phyloP scores from a whole-genome alignment of 2,329 filamentous ascomycete genomes.

The Sphaerulina musiva region DNA sequence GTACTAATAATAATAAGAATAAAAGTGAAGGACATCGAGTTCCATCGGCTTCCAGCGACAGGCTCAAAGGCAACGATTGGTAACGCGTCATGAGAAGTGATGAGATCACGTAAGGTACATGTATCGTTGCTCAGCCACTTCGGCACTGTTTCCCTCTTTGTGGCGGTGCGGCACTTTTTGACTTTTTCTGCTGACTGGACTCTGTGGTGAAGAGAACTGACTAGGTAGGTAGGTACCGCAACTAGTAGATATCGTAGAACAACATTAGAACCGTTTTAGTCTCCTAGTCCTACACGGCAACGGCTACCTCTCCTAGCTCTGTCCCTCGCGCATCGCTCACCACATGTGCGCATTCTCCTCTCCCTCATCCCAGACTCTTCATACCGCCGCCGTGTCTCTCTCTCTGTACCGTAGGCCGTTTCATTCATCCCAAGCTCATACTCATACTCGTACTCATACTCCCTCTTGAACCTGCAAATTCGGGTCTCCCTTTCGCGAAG shows the following conservation, averaged over 20 bases:
- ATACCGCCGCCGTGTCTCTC: no score
- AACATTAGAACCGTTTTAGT: no score
- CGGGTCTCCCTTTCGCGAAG: slow-evolving; percentile 23
- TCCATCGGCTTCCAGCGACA: not conserved
- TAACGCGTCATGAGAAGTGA: not conserved
- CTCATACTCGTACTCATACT: slow-evolving; percentile 33
- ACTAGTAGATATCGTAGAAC: no score
- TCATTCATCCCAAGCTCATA: not conserved
- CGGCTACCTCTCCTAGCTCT: no score
- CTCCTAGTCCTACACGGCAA: no score
- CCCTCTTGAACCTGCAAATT: slow-evolving; percentile 37
- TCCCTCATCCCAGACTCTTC: not conserved
- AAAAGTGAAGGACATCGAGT: not conserved
- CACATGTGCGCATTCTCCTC: not conserved
- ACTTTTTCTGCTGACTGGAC: no score
- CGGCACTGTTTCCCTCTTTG: not conserved
- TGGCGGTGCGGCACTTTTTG: no score
- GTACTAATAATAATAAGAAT: no score
- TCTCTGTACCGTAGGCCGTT: not conserved
- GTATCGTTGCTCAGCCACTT: not conserved
- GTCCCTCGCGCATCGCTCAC: not conserved
- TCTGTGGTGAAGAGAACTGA: no score
- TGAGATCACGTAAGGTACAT: not conserved
- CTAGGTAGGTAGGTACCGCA: no score
- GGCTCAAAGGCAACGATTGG: not conserved